These are phyloP conservation scores for Antitrichia curtipendula DNA, from an alignment of 225 moss, liverwort and hornwort species.

Conservation along the genomic window DNA sequence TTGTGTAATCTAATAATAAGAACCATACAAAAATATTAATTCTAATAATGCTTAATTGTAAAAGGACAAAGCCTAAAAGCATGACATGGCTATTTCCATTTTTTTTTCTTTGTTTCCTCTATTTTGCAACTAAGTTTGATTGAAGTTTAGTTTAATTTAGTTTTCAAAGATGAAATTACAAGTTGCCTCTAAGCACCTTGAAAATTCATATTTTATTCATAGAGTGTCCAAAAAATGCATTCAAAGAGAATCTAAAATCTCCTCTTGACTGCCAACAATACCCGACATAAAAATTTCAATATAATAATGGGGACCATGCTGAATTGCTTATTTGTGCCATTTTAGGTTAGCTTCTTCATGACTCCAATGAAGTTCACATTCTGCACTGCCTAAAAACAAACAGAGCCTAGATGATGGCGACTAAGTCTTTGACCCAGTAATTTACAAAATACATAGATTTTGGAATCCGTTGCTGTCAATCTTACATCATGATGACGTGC, in stretches of 20 bases:
- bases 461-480: neutral
- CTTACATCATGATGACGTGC: neutral
- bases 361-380: neutral
- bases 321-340: no score
- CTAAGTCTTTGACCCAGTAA: neutral
- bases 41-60: neutral
- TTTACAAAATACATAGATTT: neutral
- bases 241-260: no score
- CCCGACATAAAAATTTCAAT: no score
- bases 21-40: neutral
- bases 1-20: neutral
- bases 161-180: neutral
- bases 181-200: neutral
- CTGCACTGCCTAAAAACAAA: neutral
- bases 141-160: neutral
- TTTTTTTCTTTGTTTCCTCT: no score
- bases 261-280: no score
- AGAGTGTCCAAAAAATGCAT: no score
- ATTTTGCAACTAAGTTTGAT: neutral
- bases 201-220: no score
- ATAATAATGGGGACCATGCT: no score
- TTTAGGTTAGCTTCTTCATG: neutral
- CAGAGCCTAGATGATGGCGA: neutral
- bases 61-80: rapidly evolving
- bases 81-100: neutral